Conservation (phyloP, 169 alveolate genomes). For the Eimeria maxima region DNA sequence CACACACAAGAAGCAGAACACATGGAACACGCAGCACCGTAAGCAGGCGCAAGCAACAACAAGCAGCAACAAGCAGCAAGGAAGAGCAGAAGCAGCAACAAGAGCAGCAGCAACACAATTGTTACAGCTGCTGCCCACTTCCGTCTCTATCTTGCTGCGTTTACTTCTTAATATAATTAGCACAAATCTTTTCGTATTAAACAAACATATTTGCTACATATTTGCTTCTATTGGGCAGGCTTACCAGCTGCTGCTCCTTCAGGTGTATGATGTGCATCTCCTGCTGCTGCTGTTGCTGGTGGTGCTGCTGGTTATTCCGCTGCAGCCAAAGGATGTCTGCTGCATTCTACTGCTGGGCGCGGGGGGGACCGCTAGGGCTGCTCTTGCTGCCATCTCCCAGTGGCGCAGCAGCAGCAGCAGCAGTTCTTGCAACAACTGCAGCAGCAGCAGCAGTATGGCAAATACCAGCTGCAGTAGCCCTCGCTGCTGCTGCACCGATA, state of each 20-base stretch:
- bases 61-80: slow-evolving; percentile 17
- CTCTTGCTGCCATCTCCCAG: slow-evolving; percentile 4
- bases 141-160: neutral
- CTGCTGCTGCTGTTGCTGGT: neutral
- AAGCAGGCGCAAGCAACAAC: slow-evolving; percentile 9
- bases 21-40: too few species aligned
- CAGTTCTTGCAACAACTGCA: neutral
- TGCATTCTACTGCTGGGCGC: slow-evolving; percentile 49
- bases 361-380: slow-evolving; percentile 43
- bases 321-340: slow-evolving; percentile 41
- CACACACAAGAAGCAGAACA: too few species aligned
- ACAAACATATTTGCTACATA: neutral
- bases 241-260: neutral
- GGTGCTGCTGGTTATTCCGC: neutral
- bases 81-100: slow-evolving; percentile 32
- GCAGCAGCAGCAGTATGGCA: neutral
- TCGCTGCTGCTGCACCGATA: neutral
- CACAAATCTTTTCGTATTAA: neutral
- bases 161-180: neutral
- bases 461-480: neutral
- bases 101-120: neutral
- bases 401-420: slow-evolving; percentile 35
- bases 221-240: neutral
- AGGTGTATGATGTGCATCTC: neutral
- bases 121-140: neutral